A percentile compares a stretch with the other conserved stretches of the same genome.
Evolutionary conservation across 768 basidiomycete genomes (phyloP).

Genomic region (Agaricus subrufescens): DNA sequence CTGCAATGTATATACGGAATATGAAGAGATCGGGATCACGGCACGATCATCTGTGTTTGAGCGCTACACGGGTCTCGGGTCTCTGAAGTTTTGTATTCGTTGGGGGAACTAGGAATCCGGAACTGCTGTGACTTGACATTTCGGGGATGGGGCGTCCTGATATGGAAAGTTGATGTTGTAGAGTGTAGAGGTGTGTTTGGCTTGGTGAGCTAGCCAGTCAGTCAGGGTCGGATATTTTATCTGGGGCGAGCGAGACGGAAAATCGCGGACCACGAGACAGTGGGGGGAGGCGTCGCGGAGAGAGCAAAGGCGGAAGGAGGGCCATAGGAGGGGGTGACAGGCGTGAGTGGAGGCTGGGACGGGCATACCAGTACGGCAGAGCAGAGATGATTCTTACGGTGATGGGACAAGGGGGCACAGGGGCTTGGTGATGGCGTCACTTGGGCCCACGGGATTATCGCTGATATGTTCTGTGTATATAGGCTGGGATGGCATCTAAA

Average conservation of each 20-base stretch:
- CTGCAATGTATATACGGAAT: neutral
- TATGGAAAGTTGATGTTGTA: slow-evolving; percentile 1
- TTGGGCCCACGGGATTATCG: slow-evolving; percentile 11
- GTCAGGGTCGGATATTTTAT: slow-evolving; percentile 1
- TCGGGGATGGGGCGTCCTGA: neutral
- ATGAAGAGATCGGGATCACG: neutral
- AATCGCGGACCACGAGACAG: too few relatives aligned
- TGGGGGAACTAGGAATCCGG: neutral
- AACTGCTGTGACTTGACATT: neutral
- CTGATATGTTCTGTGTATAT: slow-evolving; percentile 11
- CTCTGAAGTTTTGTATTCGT: slow-evolving; percentile 1
- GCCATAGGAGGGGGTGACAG: slow-evolving; percentile 1
- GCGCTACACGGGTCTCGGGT: neutral
- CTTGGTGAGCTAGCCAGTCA: neutral
- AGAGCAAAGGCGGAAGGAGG: neutral
- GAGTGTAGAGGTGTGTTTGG: neutral
- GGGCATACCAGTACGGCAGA: slow-evolving; percentile 9
- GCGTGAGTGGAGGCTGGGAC: slow-evolving; percentile 9
- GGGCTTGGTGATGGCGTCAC: slow-evolving; percentile 11
- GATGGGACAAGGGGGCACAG: slow-evolving; percentile 10
- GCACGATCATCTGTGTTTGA: neutral
- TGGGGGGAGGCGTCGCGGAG: neutral
- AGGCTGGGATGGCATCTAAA: slow-evolving; percentile 7
- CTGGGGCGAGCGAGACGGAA: too few relatives aligned
- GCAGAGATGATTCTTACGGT: slow-evolving; percentile 10